Evolutionary conservation across 148 eudicot genomes (phyloP).

Genomic region (Dysphania ambrosioides): DNA sequence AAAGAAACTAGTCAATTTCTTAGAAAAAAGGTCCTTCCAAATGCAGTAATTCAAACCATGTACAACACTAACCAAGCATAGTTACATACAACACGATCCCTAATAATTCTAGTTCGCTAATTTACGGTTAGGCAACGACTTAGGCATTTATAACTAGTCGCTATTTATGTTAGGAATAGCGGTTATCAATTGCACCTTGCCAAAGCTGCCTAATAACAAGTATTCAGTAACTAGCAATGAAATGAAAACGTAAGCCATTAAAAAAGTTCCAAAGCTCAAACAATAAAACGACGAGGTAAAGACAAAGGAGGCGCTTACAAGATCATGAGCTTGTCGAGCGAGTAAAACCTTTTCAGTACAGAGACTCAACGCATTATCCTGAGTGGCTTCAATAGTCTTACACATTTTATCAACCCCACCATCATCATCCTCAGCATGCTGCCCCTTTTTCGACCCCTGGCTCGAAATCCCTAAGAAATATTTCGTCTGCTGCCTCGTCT

Average conservation of each 20-base stretch:
- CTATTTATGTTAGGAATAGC: background rate
- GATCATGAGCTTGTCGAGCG: constrained; percentile 96
- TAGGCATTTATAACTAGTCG: background rate
- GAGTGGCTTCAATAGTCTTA: constrained; percentile 68
- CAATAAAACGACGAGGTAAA: background rate
- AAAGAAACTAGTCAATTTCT: too few species aligned
- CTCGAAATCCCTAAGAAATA: constrained; percentile 69
- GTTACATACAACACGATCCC: too few species aligned
- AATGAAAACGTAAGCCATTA: background rate
- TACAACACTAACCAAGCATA: too few species aligned
- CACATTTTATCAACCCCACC: constrained; percentile 52
- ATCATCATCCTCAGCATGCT: constrained; percentile 53
- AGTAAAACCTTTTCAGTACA: constrained; percentile 94
- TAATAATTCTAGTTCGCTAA: background rate
- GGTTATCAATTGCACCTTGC: background rate
- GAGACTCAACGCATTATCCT: constrained; percentile 80
- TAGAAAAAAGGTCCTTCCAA: too few species aligned
- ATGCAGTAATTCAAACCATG: too few species aligned
- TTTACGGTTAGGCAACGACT: background rate
- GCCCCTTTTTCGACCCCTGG: constrained; percentile 49
- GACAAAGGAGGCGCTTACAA: constrained; percentile 45
- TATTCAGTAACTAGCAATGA: background rate
- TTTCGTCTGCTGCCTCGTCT: constrained; percentile 89
- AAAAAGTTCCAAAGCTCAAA: background rate
- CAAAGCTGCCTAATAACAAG: background rate